Base-by-base conservation (phyloP, 2,329 filamentous ascomycete species). In the Cytospora leucostoma region DNA sequence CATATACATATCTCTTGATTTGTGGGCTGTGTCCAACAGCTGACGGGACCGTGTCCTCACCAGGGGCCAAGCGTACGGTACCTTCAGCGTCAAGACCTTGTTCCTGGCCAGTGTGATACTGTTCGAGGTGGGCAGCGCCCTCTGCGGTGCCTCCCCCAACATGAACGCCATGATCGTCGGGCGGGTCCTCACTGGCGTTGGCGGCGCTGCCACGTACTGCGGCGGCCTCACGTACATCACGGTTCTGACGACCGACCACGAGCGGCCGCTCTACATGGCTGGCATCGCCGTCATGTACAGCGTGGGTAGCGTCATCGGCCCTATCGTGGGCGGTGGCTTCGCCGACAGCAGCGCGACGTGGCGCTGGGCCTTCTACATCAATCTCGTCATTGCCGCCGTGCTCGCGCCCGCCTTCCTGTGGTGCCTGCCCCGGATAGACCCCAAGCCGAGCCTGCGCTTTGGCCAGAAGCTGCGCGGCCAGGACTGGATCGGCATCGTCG, bases 311-410 rank as follows among this genome's bases (percentile, higher is more conserved):
- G 75, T 77, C 11, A 68, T 80, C 7, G 78, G 78, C 0, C 78
- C 77, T 2, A 71, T 80, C 7, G 71, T 80, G 34, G 79, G 79
- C 6, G 79, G 78, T 32, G 74, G 73, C 0, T 79, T 82, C 44
- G 71, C 74, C 4, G 75, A 76, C 37, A 73, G 69, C 6, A 67
- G 67, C 2, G 74, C 72, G 0, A 74, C 71, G 0, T 82, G 79
- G 79, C 65, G 79, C 21, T 80, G 75, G 75, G 71, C 72, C 0
- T 79, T 80, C 62, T 87, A 86, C 66, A 81, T 86, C 72, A 86
- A 86, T 65, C 74, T 86, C 0, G 71, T 80, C 33, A 77, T 80
- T 6, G 82, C 72, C 2, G 78, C 68, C 21, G 69, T 76, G 32
- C 69, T 70, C 15, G 66, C 65, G 0, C 71, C 73, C 0, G 67